Evolutionary conservation across 2,329 filamentous ascomycete genomes (phyloP), one percentile per base, ranked within the genome.

Genomic region (Penicillium aurantiogriseum): DNA sequence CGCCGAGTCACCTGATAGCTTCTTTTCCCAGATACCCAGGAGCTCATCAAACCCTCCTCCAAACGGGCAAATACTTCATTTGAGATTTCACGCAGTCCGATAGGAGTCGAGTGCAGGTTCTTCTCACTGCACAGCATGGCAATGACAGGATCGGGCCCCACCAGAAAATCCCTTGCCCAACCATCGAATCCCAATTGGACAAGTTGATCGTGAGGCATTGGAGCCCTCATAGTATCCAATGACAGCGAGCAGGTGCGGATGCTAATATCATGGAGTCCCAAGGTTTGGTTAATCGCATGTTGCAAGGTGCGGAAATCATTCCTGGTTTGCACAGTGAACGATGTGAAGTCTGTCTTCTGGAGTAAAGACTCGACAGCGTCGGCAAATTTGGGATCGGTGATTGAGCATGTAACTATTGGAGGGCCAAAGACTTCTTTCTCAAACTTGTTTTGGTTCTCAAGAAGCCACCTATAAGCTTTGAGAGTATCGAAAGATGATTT

Each of bases 91-190:
- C 72, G 73, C 15, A 86, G 77, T 17, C 84, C 80, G 44, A 93
- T 82, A 0, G 85, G 91, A 6, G 88, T 87, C 27, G 79, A 77
- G 66, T 96, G 86, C 7, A 97, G 74, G 52, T 79, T 82, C 57
- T 83, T 85, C 64, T 90, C 88, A 13, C 86, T 83, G 73, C 92
- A 97, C 23, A 99, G 83, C 89, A 96, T 94, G 7, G 91, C 88
- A 35, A 97, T 77, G 1, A 99, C 90, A 2, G 90, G 83, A 1
- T 88, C 86, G 0, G 95, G 95, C 0, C 93, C 94, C 35, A 87
- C 82, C 6, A 99, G 71, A 57, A 84, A 90, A 68, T 97, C 89
- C 27, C 90, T 80, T 0, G 91, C 87, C 77, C 89, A 96, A 2
- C 88, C 87, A 62, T 95, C 88, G 49, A 99, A 84, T 0, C 91